Conservation (phyloP, 371 early-diverging fungal genomes). For the Parasitella parasitica region DNA sequence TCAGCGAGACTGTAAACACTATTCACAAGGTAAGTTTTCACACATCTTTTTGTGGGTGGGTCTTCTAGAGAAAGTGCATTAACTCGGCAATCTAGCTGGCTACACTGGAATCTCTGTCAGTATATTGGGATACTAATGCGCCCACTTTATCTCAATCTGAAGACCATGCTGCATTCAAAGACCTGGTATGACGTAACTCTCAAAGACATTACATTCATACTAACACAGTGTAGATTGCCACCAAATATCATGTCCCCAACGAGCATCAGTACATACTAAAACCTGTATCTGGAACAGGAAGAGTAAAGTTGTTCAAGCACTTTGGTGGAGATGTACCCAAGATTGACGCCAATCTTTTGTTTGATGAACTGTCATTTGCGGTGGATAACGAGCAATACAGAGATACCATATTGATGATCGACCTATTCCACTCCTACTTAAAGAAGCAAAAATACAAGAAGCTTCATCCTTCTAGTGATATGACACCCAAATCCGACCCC, state of each 20-base stretch:
- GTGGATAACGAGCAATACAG: conserved; percentile 90
- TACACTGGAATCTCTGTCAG: conserved; percentile 75
- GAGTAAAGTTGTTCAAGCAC: conserved; percentile 70
- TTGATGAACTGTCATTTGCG: conserved; percentile 91
- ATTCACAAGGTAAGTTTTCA: conserved; percentile 74
- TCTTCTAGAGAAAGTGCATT: no score
- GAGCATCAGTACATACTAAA: conserved; percentile 85
- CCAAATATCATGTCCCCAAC: conserved; percentile 47
- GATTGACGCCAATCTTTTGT: conserved; percentile 68
- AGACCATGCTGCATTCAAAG: conserved; percentile 53
- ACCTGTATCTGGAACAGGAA: conserved; percentile 93
- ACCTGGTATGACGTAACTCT: conserved; percentile 37
- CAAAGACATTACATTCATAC: neutral
- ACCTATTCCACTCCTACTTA: conserved; percentile 77
- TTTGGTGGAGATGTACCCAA: conserved; percentile 67
- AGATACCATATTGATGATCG: conserved; percentile 77
- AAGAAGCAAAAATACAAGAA: conserved; percentile 73
- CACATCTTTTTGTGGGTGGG: no score
- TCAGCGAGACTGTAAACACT: conserved; percentile 72
- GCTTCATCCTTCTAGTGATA: conserved; percentile 74
- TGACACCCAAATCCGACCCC: conserved; percentile 82
- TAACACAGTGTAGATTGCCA: conserved; percentile 51
- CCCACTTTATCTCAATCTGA: conserved; percentile 64
- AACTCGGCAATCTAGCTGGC: conserved; percentile 49
- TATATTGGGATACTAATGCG: conserved; percentile 91